phyloP scores from a whole-genome alignment of 192 early-diverging fungal species.

The Diversispora epigaea region DNA sequence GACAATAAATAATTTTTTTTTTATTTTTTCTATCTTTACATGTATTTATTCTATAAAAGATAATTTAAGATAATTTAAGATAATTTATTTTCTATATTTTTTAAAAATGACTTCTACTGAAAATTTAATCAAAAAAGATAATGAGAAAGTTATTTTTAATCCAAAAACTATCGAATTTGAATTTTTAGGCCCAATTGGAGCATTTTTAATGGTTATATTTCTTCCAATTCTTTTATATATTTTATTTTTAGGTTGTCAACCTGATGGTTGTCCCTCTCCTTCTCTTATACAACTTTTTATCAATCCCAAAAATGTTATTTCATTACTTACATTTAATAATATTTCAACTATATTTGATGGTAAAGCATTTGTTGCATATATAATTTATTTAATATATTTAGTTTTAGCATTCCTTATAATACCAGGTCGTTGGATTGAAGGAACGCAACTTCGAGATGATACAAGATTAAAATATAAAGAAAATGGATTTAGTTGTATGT shows the following conservation, averaged over 20 bases:
- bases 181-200: conserved; percentile 71
- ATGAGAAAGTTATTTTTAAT: conserved; percentile 42
- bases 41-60: too few species aligned
- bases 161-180: conserved; percentile 74
- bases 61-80: too few species aligned
- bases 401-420: conserved; percentile 62
- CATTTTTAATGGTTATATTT: conserved; percentile 53
- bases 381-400: conserved; percentile 72
- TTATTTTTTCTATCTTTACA: too few species aligned
- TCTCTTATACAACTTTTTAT: conserved; percentile 23
- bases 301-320: conserved; percentile 29
- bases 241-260: conserved; percentile 45
- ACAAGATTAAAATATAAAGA: conserved; percentile 76
- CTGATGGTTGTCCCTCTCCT: conserved; percentile 55
- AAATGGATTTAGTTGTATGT: conserved; percentile 71
- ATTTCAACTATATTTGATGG: conserved; percentile 46
- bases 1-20: too few species aligned
- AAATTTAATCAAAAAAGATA: too few species aligned
- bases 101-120: too few species aligned
- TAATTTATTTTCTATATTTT: too few species aligned
- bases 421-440: conserved; percentile 65
- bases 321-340: conserved; percentile 31
- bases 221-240: conserved; percentile 48
- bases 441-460: conserved; percentile 72
- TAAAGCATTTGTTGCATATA: conserved; percentile 54